phyloP scores from a whole-genome alignment of 805 yeast genomes.

The Teunomyces kruisii region DNA sequence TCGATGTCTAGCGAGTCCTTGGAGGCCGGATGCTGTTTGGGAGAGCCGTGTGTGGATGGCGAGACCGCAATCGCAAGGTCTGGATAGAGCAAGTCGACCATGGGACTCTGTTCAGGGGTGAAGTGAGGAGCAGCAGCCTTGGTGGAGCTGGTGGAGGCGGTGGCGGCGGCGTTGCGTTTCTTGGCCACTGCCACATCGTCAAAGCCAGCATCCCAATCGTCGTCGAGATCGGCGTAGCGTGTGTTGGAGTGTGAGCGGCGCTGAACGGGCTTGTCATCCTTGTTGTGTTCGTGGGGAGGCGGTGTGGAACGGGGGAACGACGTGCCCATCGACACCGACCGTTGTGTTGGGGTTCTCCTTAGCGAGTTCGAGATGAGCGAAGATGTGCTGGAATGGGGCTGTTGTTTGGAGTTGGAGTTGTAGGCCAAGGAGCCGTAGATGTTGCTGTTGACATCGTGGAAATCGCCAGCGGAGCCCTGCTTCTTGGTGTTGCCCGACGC shows the following conservation, averaged over 20 bases:
- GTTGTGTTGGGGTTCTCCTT: conserved; percentile 13
- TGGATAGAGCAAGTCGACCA: conserved; percentile 38
- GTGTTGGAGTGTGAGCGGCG: conserved; percentile 11
- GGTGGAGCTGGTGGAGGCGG: not conserved
- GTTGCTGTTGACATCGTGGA: conserved; percentile 32
- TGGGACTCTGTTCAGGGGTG: conserved; percentile 19
- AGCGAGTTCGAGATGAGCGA: conserved; percentile 5
- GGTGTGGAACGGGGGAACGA: conserved; percentile 9
- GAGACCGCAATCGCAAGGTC: conserved; percentile 24
- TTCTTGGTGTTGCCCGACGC: conserved; percentile 8
- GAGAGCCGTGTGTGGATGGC: not conserved
- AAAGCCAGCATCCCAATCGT: conserved; percentile 84
- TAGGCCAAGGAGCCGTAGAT: conserved; percentile 40
- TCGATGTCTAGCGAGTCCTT: conserved; percentile 45
- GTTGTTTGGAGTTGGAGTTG: not conserved
- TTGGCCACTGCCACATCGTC: conserved; percentile 35
- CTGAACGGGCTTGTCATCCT: conserved; percentile 1
- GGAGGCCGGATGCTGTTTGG: conserved; percentile 2
- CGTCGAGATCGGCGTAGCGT: conserved; percentile 71
- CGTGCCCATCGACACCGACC: conserved; percentile 22
- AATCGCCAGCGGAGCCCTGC: conserved; percentile 17
- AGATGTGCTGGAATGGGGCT: not conserved
- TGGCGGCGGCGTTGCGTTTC: not conserved
- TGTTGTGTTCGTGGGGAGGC: conserved; percentile 4
- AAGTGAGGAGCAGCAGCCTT: too few species aligned